phyloP scores from a whole-genome alignment of 768 basidiomycete genomes.

The Coprinopsis strossmayeri region DNA sequence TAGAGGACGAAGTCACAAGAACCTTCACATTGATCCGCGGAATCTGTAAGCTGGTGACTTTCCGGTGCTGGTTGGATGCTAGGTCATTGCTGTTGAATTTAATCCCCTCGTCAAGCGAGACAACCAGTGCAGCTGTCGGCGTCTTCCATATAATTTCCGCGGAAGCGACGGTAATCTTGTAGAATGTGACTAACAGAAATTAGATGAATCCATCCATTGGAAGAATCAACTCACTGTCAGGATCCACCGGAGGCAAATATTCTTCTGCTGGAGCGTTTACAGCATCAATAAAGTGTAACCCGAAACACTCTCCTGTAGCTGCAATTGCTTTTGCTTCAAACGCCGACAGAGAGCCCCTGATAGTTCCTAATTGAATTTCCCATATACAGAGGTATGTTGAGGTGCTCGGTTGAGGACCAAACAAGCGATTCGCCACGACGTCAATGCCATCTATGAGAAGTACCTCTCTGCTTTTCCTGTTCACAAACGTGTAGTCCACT shows the following conservation, averaged over 20 bases:
- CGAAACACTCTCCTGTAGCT: slow-evolving; percentile 52
- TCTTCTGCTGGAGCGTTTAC: slow-evolving; percentile 77
- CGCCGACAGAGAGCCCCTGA: slow-evolving; percentile 53
- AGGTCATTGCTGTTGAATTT: slow-evolving; percentile 69
- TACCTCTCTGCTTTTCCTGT: slow-evolving; percentile 20
- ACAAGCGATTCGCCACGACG: slow-evolving; percentile 78
- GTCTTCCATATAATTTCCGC: slow-evolving; percentile 53
- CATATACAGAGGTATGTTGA: slow-evolving; percentile 89
- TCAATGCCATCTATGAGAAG: slow-evolving; percentile 59
- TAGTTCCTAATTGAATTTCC: slow-evolving; percentile 71
- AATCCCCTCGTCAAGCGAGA: slow-evolving; percentile 54
- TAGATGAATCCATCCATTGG: not conserved
- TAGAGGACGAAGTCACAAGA: slow-evolving; percentile 36
- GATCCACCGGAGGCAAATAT: slow-evolving; percentile 55
- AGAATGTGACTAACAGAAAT: slow-evolving; percentile 64
- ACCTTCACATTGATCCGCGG: slow-evolving; percentile 45
- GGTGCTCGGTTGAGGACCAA: slow-evolving; percentile 82
- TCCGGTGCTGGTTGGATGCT: slow-evolving; percentile 61
- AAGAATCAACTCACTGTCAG: slow-evolving; percentile 61
- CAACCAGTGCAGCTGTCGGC: slow-evolving; percentile 44
- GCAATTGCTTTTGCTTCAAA: slow-evolving; percentile 43
- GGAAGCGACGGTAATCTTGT: slow-evolving; percentile 56
- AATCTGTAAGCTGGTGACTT: slow-evolving; percentile 51
- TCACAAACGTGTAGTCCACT: slow-evolving; percentile 8
- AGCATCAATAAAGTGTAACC: slow-evolving; percentile 64